phyloP scores from a whole-genome alignment of 2,329 filamentous ascomycete species.

The Ustulina deusta region DNA sequence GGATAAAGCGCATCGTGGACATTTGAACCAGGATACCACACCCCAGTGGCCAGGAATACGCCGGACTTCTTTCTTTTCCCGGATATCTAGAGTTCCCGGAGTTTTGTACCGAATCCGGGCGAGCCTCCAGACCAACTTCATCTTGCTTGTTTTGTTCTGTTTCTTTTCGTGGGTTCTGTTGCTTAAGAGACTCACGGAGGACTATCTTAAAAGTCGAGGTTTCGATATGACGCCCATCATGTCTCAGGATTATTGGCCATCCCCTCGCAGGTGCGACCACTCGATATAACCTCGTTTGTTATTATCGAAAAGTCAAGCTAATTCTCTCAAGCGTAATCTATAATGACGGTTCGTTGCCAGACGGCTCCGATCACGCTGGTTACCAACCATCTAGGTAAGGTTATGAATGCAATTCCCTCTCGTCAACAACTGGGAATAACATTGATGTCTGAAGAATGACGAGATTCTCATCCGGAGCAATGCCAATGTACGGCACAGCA shows the following conservation, averaged over 20 bases:
- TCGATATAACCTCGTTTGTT: constrained; percentile 41
- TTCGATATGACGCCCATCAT: constrained; percentile 60
- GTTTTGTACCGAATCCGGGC: constrained; percentile 27
- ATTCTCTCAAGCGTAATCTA: constrained; percentile 50
- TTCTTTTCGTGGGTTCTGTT: constrained; percentile 25
- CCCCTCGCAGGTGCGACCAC: constrained; percentile 65
- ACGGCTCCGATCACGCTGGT: constrained; percentile 45
- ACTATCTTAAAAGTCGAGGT: constrained; percentile 54
- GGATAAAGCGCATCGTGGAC: constrained; percentile 35
- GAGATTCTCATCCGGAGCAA: constrained; percentile 56
- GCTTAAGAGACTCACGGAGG: constrained; percentile 26
- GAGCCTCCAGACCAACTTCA: constrained; percentile 30
- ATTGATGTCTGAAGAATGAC: constrained; percentile 55
- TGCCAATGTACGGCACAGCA: constrained; percentile 47
- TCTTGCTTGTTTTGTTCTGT: constrained; percentile 35
- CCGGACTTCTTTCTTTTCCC: constrained; percentile 36
- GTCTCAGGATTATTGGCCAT: constrained; percentile 63
- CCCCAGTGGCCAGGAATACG: constrained; percentile 35
- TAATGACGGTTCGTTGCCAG: constrained; percentile 48
- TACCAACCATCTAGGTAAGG: constrained; percentile 53
- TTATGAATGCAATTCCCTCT: constrained; percentile 39
- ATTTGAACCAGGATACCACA: constrained; percentile 36
- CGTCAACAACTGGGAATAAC: constrained; percentile 51
- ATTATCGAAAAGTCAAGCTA: constrained; percentile 44
- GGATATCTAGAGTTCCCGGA: constrained; percentile 31